Conservation (phyloP, 31 red algal species). For the Endocladia muricata region DNA sequence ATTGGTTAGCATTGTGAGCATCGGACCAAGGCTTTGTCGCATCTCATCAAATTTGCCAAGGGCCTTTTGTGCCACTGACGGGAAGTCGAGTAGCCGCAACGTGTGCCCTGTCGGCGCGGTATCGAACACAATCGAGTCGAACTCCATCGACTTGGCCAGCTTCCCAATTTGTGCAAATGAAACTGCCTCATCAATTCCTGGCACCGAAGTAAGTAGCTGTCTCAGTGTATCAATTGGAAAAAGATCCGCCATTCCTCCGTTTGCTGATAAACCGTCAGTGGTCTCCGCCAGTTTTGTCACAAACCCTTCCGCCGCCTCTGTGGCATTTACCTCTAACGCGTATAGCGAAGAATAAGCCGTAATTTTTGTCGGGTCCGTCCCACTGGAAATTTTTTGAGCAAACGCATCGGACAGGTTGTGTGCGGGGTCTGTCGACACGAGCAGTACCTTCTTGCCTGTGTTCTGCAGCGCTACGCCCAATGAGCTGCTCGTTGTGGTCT, state of each 20-base stretch:
- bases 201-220: constrained; percentile 72
- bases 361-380: constrained; percentile 69
- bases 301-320: constrained; percentile 60
- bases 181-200: constrained; percentile 95
- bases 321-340: constrained; percentile 69
- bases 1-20: constrained; percentile 67
- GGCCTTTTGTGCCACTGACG: constrained; percentile 71
- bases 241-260: constrained; percentile 18
- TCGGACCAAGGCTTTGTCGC: constrained; percentile 36
- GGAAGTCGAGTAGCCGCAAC: constrained; percentile 83
- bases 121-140: constrained; percentile 88
- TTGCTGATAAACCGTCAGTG: constrained; percentile 31
- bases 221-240: constrained; percentile 67
- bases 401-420: constrained; percentile 96
- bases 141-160: constrained; percentile 72
- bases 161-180: constrained; percentile 81
- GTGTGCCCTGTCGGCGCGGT: constrained; percentile 96
- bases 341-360: constrained; percentile 39
- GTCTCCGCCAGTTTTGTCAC: constrained; percentile 32
- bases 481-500: constrained; percentile 85
- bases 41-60: constrained; percentile 64
- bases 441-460: constrained; percentile 54
- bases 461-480: constrained; percentile 78
- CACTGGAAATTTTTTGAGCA: constrained; percentile 81
- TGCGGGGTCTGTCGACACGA: constrained; percentile 96